Percentiles rank a stretch among this genome's conserved stretches.
These are phyloP conservation scores for Teratosphaeria nubilosa DNA, from an alignment of 2,329 filamentous ascomycete genomes.

Conservation along the genomic window DNA sequence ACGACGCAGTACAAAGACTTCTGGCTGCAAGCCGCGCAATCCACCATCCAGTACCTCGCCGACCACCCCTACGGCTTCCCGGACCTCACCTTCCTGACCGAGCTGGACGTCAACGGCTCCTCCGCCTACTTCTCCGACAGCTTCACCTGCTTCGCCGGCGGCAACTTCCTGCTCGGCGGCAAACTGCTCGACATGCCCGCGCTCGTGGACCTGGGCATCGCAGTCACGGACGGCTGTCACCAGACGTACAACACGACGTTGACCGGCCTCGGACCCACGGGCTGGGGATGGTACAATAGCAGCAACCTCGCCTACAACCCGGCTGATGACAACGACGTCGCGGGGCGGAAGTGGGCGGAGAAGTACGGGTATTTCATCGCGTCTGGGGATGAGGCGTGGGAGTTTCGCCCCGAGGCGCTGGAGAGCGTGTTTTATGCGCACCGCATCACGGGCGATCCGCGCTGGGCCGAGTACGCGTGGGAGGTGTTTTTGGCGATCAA, in stretches of 20 bases:
- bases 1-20: conserved; percentile 6
- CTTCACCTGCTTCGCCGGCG: conserved; percentile 8
- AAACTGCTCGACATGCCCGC: conserved; percentile 13
- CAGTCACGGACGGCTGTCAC: conserved; percentile 22
- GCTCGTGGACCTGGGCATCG: conserved; percentile 17
- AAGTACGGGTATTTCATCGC: conserved; percentile 11
- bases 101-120: conserved; percentile 5
- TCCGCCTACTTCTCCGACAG: not conserved
- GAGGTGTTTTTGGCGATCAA: conserved; percentile 8
- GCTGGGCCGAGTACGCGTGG: conserved; percentile 25
- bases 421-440: conserved; percentile 9
- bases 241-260: conserved; percentile 19
- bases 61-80: conserved; percentile 5
- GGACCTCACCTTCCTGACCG: conserved; percentile 5
- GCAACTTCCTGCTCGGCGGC: conserved; percentile 8
- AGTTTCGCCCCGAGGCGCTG: conserved; percentile 2
- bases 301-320: conserved; percentile 9
- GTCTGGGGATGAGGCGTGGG: conserved; percentile 9
- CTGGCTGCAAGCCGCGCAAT: conserved; percentile 6
- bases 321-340: conserved; percentile 8
- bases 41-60: conserved; percentile 4
- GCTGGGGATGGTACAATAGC: conserved; percentile 48
- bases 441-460: conserved; percentile 6
- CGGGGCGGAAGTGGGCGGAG: conserved; percentile 7
- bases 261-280: conserved; percentile 49